Evolutionary conservation across 352 stramenopile genomes (phyloP).

Genomic region (Phytophthora tubulina): DNA sequence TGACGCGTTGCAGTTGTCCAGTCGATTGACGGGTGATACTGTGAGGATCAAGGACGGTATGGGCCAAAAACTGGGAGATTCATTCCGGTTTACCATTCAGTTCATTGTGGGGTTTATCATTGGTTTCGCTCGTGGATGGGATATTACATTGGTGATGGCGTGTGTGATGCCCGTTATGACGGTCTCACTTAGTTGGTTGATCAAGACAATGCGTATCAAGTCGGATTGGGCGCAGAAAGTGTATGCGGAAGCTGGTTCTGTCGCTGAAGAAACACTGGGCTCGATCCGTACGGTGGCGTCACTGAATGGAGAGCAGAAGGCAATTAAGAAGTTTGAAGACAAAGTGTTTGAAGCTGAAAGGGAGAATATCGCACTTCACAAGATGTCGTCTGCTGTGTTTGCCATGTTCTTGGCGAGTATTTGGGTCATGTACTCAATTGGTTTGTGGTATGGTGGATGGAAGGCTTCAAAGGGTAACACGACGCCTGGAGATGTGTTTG

Average conservation of each 20-base stretch:
- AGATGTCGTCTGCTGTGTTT: conserved; percentile 44
- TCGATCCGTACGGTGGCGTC: conserved; percentile 54
- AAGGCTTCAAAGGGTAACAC: conserved; percentile 44
- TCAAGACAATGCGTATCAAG: conserved; percentile 44
- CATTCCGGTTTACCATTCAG: conserved; percentile 38
- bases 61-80: conserved; percentile 54
- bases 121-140: conserved; percentile 50
- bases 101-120: conserved; percentile 53
- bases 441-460: conserved; percentile 62
- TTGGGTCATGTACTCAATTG: conserved; percentile 52
- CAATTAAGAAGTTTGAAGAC: conserved; percentile 44
- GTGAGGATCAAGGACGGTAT: conserved; percentile 63
- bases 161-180: conserved; percentile 49
- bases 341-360: conserved; percentile 44
- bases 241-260: conserved; percentile 53
- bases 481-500: conserved; percentile 52
- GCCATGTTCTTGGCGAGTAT: conserved; percentile 52
- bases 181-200: conserved; percentile 42
- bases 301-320: conserved; percentile 47
- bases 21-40: conserved; percentile 49
- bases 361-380: conserved; percentile 50
- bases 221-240: conserved; percentile 46
- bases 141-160: conserved; percentile 55
- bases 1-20: conserved; percentile 48
- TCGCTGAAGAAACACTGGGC: conserved; percentile 56